Conservation (phyloP, 129 eudicot species). For the Helianthus tuberosus region DNA sequence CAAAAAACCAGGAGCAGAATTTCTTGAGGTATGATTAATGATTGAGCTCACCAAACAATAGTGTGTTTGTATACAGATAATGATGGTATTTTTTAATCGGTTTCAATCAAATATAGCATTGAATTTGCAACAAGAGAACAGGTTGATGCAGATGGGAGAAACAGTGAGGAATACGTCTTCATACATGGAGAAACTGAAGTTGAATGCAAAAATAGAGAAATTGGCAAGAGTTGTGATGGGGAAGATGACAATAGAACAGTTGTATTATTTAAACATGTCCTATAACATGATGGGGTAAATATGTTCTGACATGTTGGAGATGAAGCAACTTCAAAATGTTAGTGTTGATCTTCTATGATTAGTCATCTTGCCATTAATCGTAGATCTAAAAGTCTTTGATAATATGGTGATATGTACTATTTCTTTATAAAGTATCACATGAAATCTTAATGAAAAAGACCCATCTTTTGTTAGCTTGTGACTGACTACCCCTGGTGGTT, state of each 20-base stretch:
- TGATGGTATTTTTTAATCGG: slow-evolving; percentile 7
- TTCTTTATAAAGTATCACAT: slow-evolving; percentile 18
- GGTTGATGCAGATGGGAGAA: slow-evolving; percentile 93
- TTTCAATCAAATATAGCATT: slow-evolving; percentile 68
- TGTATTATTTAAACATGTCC: slow-evolving; percentile 67
- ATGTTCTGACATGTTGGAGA: slow-evolving; percentile 75
- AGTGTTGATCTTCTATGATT: slow-evolving; percentile 40
- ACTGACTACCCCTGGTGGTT: not conserved
- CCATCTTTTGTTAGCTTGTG: slow-evolving; percentile 24
- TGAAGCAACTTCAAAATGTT: slow-evolving; percentile 60
- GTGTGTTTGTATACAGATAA: not conserved
- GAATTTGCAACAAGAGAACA: slow-evolving; percentile 75
- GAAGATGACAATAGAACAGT: slow-evolving; percentile 78
- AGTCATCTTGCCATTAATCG: not conserved
- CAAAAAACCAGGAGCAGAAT: slow-evolving; percentile 70
- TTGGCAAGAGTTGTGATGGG: slow-evolving; percentile 73
- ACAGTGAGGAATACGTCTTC: slow-evolving; percentile 83
- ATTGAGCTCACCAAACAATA: not conserved
- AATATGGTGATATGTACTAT: slow-evolving; percentile 7
- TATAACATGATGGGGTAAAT: slow-evolving; percentile 86
- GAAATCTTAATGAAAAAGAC: slow-evolving; percentile 13
- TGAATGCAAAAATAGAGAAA: slow-evolving; percentile 62
- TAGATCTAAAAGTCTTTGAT: slow-evolving; percentile 13
- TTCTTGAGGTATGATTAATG: slow-evolving; percentile 58
- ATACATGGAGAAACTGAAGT: slow-evolving; percentile 54